phyloP scores from a whole-genome alignment of 1,139 yeast species.

The Scheffersomyces parashehatae region DNA sequence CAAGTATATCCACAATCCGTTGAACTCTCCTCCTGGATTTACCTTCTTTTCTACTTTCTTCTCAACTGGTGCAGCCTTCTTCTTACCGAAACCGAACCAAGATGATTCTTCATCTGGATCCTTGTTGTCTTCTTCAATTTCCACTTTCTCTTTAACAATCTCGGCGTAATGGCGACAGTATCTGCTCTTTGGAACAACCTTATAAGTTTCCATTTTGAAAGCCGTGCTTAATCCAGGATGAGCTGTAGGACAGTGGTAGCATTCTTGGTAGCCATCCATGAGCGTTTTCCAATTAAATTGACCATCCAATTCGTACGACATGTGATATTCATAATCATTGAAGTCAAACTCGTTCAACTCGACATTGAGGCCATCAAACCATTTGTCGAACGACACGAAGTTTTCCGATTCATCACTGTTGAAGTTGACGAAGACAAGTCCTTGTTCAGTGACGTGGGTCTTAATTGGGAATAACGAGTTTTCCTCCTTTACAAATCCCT shows the following conservation, averaged over 20 bases:
- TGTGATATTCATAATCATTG: slow-evolving; percentile 60
- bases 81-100: slow-evolving; percentile 55
- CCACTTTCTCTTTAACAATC: slow-evolving; percentile 74
- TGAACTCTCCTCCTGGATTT: slow-evolving; percentile 60
- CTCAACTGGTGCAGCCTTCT: slow-evolving; percentile 21
- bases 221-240: slow-evolving; percentile 61
- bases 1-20: slow-evolving; percentile 62
- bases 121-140: slow-evolving; percentile 93
- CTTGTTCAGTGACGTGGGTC: slow-evolving; percentile 56
- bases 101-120: slow-evolving; percentile 51
- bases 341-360: slow-evolving; percentile 61
- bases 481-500: slow-evolving; percentile 56
- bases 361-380: slow-evolving; percentile 49
- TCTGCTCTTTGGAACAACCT: slow-evolving; percentile 58
- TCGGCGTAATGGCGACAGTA: slow-evolving; percentile 76
- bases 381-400: slow-evolving; percentile 49
- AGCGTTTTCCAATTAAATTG: slow-evolving; percentile 66
- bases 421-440: slow-evolving; percentile 57
- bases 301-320: slow-evolving; percentile 66
- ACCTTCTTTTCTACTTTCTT: slow-evolving; percentile 20
- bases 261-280: slow-evolving; percentile 69
- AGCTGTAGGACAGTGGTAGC: slow-evolving; percentile 68
- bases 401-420: slow-evolving; percentile 30
- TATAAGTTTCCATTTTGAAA: slow-evolving; percentile 63
- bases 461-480: slow-evolving; percentile 57